These are phyloP conservation scores for Conidiobolus incongruus DNA, from an alignment of 371 early-diverging fungal genomes.

Conservation along the genomic window DNA sequence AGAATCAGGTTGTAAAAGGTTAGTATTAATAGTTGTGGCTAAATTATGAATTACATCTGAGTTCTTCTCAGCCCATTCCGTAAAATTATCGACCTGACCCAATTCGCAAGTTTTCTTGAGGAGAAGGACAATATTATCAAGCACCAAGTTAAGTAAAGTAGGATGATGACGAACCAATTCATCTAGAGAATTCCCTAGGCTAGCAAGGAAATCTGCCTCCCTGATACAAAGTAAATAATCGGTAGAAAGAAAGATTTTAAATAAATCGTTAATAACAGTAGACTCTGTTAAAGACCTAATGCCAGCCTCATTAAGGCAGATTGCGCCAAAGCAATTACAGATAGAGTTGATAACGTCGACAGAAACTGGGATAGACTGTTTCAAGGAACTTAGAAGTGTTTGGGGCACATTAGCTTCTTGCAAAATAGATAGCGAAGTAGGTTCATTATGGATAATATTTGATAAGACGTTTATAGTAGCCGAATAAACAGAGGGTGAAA, in stretches of 20 bases:
- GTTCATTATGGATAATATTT: constrained; percentile 92
- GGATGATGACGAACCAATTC: constrained; percentile 94
- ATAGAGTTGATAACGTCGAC: constrained; percentile 46
- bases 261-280: constrained; percentile 44
- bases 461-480: constrained; percentile 75
- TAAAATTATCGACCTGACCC: constrained; percentile 12
- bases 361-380: constrained; percentile 35
- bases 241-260: constrained; percentile 46
- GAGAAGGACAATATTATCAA: constrained; percentile 42
- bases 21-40: constrained; percentile 6
- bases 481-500: constrained; percentile 9
- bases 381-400: constrained; percentile 44
- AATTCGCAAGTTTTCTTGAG: constrained; percentile 22
- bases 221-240: constrained; percentile 51
- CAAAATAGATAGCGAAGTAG: constrained; percentile 70
- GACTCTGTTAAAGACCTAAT: constrained; percentile 53
- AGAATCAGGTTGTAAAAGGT: constrained; percentile 5
- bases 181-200: constrained; percentile 70
- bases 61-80: constrained; percentile 11
- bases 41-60: constrained; percentile 14
- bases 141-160: constrained; percentile 34
- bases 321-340: constrained; percentile 85
- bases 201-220: constrained; percentile 59
- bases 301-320: constrained; percentile 74
- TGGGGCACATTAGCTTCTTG: constrained; percentile 80